Evolutionary conservation across 139 green algal species (phyloP).

Genomic region (Chlorella sp.): DNA sequence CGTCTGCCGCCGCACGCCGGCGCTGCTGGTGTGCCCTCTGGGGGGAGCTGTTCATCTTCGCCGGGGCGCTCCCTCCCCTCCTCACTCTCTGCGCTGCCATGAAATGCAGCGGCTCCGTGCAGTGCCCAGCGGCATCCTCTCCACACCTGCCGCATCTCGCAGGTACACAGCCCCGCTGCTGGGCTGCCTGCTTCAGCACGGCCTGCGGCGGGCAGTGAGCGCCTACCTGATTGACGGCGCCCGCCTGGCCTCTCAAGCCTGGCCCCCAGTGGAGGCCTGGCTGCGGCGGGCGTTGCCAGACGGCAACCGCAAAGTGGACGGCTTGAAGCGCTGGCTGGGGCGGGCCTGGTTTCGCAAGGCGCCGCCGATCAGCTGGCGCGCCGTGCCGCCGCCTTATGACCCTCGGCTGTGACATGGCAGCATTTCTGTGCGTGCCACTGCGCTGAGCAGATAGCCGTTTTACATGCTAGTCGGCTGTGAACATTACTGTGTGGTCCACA

Average conservation of each 20-base stretch:
- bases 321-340: background rate
- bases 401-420: background rate
- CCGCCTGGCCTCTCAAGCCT: background rate
- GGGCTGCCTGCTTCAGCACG: slow-evolving; percentile 10
- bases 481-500: background rate
- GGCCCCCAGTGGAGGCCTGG: slow-evolving; percentile 4
- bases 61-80: too few relatives aligned
- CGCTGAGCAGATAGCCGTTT: background rate
- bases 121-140: too few relatives aligned
- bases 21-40: too few relatives aligned
- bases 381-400: slow-evolving; percentile 1
- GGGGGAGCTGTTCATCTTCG: too few relatives aligned
- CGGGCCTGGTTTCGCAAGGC: slow-evolving; percentile 2
- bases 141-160: too few relatives aligned
- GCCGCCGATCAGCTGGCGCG: background rate
- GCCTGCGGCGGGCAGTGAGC: background rate
- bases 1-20: too few relatives aligned
- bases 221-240: slow-evolving; percentile 10
- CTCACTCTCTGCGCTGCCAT: too few relatives aligned
- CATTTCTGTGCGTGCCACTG: background rate
- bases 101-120: too few relatives aligned
- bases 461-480: background rate
- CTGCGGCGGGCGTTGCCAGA: background rate
- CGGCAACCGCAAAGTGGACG: background rate
- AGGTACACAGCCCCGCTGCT: slow-evolving; percentile 6